Conservation (phyloP, 1,284 basidiomycete genomes). For the Boletellus deceptivus region DNA sequence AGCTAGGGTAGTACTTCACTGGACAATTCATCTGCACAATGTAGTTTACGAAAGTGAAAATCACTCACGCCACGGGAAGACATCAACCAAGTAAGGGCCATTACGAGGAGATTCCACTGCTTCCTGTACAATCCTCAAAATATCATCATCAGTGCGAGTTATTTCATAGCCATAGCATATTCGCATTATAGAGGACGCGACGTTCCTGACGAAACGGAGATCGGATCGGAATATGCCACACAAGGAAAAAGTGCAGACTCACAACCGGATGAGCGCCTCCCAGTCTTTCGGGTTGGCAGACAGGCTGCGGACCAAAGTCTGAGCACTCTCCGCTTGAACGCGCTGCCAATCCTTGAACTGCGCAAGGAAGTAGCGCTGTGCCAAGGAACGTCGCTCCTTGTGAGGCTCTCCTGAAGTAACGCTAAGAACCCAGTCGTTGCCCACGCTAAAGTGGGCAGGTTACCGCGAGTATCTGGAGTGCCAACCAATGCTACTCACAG, state of each 20-base stretch:
- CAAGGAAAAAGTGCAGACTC: not conserved
- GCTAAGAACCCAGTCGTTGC: constrained; percentile 7
- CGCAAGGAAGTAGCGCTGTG: constrained; percentile 11
- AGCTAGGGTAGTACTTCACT: constrained; percentile 16
- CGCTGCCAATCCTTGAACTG: constrained; percentile 16
- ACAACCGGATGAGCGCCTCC: constrained; percentile 7
- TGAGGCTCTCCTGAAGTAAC: constrained; percentile 9
- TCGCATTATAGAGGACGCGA: constrained; percentile 10
- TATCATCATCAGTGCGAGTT: not conserved
- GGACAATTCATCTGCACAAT: not conserved
- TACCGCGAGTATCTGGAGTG: not conserved
- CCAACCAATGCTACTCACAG: constrained; percentile 5
- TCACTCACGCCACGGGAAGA: constrained; percentile 8
- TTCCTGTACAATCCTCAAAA: constrained; percentile 8
- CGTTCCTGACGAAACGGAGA: constrained; percentile 2
- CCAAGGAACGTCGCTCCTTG: constrained; percentile 6
- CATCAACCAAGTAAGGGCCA: constrained; percentile 12
- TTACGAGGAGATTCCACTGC: not conserved
- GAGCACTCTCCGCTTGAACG: constrained; percentile 6
- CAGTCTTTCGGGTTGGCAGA: constrained; percentile 3
- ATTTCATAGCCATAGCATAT: constrained; percentile 12
- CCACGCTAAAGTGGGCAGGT: constrained; percentile 1
- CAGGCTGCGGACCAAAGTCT: constrained; percentile 4
- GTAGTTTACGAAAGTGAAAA: not conserved
- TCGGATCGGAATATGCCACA: not conserved